Base-by-base conservation (phyloP, 306 rosid genomes). In the Acmispon strigosus region DNA sequence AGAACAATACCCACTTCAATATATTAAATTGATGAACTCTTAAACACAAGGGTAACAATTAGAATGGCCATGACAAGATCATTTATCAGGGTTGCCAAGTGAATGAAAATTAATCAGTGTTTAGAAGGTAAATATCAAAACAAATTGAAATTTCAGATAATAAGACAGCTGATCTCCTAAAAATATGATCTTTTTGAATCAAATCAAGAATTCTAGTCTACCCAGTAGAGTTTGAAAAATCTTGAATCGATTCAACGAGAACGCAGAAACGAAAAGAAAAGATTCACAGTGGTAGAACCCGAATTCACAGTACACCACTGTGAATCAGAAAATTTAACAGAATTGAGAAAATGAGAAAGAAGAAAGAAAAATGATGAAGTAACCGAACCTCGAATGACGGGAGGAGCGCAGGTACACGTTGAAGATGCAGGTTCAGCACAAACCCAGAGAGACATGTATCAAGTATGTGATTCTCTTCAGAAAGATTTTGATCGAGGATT, bases 161-260 rank as follows among this genome's bases (percentile, higher is more conserved):
- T 43, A 45, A 61, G 24, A 32, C 42, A 51, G 42, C 6, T 69
- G 49, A 51, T 56, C 24, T 59, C 17, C 48, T 8, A 18, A 27
- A 69, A 50, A 15, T 54, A 74, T 56, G 53, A 73, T 60, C 70
- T 14, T 51, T 24, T 8, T 43, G 51, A 62, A 69, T 45, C 6
- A 69, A 36, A 75, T 7, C 36, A 74, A 55, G 16, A 53, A 66
- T 50, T 42, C 45, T 16, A 44, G 9, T 18, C 29, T 17, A 47
- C 39, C 50, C 10, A 27, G 24, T 42, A 39, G 22, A 58, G 36
- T 48, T 10, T 0, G 41, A 16, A 51, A 44, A 18, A 2, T 9
- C 42, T 2, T 51, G 9, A 0, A 19, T 42, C 42, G 29, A n/a
- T 42, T 61, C 32, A 41, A 54, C 64, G 18, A 52, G 7, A 62